phyloP scores from a whole-genome alignment of 306 rosid genomes.

The Betula pendula region DNA sequence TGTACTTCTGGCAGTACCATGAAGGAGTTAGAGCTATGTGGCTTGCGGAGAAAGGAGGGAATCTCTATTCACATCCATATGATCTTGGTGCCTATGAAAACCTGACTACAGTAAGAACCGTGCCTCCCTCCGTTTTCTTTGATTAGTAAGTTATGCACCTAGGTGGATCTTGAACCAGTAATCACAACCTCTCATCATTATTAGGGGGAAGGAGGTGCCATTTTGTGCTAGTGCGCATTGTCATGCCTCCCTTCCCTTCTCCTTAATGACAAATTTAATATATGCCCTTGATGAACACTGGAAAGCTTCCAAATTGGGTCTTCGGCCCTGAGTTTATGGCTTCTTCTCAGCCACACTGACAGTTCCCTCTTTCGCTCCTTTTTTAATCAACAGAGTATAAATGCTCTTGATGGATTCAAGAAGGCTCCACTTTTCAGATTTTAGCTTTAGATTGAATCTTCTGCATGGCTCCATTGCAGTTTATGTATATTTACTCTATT shows the following conservation, averaged over 20 bases:
- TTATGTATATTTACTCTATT: neutral
- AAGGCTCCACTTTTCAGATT: neutral
- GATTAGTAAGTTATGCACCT: neutral
- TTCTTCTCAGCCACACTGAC: neutral
- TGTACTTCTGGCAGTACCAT: slow-evolving; percentile 59
- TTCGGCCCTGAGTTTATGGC: neutral
- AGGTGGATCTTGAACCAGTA: neutral
- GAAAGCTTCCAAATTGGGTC: neutral
- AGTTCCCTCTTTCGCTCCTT: neutral
- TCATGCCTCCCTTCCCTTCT: neutral
- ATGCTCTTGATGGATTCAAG: neutral
- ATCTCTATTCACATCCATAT: slow-evolving; percentile 83
- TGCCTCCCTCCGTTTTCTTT: neutral
- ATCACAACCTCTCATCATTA: neutral
- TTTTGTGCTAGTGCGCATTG: neutral
- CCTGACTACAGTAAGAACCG: slow-evolving; percentile 61
- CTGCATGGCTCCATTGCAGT: neutral
- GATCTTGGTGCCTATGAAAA: slow-evolving; percentile 92
- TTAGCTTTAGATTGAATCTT: neutral
- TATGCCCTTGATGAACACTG: neutral
- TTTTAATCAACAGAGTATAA: neutral
- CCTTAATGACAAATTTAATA: neutral
- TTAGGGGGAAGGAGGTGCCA: neutral
- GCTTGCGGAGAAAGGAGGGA: slow-evolving; percentile 96
- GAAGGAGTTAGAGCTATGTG: slow-evolving; percentile 98